Evolutionary conservation across 2,329 filamentous ascomycete species (phyloP).

Genomic region (Fusarium robinianum): DNA sequence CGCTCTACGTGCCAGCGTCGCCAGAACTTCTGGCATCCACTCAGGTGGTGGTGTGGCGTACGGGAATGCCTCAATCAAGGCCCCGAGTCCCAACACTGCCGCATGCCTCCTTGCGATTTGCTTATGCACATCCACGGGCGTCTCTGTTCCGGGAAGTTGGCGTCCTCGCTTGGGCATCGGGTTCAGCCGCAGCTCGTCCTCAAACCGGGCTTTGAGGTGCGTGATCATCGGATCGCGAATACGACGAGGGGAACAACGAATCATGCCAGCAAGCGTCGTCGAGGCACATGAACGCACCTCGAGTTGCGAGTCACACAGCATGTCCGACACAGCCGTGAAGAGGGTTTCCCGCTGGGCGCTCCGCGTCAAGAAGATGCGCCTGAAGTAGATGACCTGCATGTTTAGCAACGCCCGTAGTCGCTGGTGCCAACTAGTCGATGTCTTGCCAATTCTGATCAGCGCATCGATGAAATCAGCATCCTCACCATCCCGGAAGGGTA

Average conservation of each 20-base stretch:
- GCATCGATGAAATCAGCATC: constrained; percentile 82
- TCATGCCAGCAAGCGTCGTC: constrained; percentile 94
- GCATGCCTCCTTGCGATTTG: constrained; percentile 84
- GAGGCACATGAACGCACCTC: constrained; percentile 94
- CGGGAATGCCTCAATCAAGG: constrained; percentile 92
- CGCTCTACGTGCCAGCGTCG: constrained; percentile 80
- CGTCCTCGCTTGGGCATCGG: constrained; percentile 78
- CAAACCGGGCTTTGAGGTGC: constrained; percentile 78
- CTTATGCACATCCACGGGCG: constrained; percentile 71
- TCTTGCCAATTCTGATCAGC: constrained; percentile 85
- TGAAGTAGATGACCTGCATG: constrained; percentile 98
- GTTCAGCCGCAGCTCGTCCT: constrained; percentile 75
- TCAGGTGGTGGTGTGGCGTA: constrained; percentile 88
- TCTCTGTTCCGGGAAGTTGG: constrained; percentile 67
- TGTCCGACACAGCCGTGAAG: constrained; percentile 91
- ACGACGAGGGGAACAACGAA: constrained; percentile 83
- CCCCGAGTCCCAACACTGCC: constrained; percentile 87
- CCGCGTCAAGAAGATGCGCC: constrained; percentile 85
- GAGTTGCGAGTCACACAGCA: constrained; percentile 89
- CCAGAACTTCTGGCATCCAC: constrained; percentile 94
- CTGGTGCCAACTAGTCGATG: constrained; percentile 90
- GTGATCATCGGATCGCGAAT: constrained; percentile 80
- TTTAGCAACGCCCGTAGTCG: constrained; percentile 93
- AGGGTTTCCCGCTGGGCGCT: constrained; percentile 75
- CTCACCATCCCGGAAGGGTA: constrained; percentile 86